Conservation (phyloP, 257 asterid genomes). For the Eucommia ulmoides region DNA sequence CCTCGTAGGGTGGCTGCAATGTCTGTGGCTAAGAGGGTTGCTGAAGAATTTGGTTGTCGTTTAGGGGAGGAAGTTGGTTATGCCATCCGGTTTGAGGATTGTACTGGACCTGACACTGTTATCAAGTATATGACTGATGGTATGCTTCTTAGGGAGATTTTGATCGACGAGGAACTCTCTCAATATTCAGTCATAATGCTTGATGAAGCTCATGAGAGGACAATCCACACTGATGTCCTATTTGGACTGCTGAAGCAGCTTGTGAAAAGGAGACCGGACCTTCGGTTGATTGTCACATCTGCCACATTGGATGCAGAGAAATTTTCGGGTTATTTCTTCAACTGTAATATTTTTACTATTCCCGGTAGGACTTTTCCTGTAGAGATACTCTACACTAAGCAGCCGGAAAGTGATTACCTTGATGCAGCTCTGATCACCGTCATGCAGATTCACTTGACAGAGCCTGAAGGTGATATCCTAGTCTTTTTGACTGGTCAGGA, state of each 20-base stretch:
- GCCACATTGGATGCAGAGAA: constrained; percentile 95
- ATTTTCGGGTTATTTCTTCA: constrained; percentile 81
- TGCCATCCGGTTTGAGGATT: constrained; percentile 89
- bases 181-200: constrained; percentile 91
- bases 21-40: constrained; percentile 97
- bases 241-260: constrained; percentile 75
- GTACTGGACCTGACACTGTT: constrained; percentile 93
- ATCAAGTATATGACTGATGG: constrained; percentile 98
- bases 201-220: constrained; percentile 95
- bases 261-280: constrained; percentile 70
- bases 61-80: constrained; percentile 95
- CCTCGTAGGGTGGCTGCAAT: constrained; percentile 98
- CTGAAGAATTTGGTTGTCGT: constrained; percentile 96
- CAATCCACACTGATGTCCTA: constrained; percentile 76
- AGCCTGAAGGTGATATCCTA: constrained; percentile 94
- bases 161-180: constrained; percentile 68
- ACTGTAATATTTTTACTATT: constrained; percentile 91
- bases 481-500: constrained; percentile 94
- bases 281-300: constrained; percentile 83
- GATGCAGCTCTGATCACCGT: constrained; percentile 87
- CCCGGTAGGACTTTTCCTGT: constrained; percentile 96
- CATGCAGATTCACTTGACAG: constrained; percentile 84
- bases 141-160: constrained; percentile 88
- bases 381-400: constrained; percentile 80
- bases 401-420: constrained; percentile 93